A percentile compares a stretch with the other conserved stretches of the same genome.
Evolutionary conservation across 2,329 filamentous ascomycete genomes (phyloP).

Genomic region (Talaromyces sp.): DNA sequence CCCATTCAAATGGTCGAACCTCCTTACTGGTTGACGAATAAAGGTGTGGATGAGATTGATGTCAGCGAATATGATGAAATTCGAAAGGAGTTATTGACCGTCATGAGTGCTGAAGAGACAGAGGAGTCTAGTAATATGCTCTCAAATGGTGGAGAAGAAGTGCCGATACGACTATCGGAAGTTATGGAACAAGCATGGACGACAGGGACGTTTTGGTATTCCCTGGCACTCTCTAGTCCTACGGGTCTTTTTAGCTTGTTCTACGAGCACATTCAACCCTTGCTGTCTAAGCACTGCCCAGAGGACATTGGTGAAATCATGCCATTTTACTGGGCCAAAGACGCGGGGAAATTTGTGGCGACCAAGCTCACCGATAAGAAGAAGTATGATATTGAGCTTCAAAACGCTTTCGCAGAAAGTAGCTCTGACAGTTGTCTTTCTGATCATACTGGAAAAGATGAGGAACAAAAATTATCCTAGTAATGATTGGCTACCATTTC

Average conservation of each 20-base stretch:
- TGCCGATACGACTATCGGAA: background rate
- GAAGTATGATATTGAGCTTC: background rate
- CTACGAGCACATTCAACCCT: constrained; percentile 22
- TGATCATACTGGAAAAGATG: too few species aligned
- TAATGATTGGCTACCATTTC: too few species aligned
- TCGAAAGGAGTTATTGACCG: constrained; percentile 11
- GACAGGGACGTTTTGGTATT: constrained; percentile 24
- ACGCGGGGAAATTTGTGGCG: background rate
- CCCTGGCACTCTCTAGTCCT: constrained; percentile 20
- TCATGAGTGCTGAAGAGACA: constrained; percentile 9
- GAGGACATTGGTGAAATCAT: constrained; percentile 16
- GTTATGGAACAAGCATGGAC: constrained; percentile 17
- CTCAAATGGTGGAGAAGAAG: background rate
- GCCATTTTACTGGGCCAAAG: constrained; percentile 15
- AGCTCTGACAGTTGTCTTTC: too few species aligned
- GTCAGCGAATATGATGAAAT: constrained; percentile 2
- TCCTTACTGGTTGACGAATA: constrained; percentile 25
- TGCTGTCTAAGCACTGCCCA: constrained; percentile 11
- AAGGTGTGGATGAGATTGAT: background rate
- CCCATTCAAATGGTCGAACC: constrained; percentile 24
- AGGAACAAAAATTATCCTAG: too few species aligned
- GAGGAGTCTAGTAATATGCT: background rate
- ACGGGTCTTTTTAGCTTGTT: constrained; percentile 21
- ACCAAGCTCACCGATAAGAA: background rate
- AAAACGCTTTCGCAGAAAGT: background rate